Evolutionary conservation across 2,329 filamentous ascomycete species (phyloP).

Genomic region (Hypoxylon sp.): DNA sequence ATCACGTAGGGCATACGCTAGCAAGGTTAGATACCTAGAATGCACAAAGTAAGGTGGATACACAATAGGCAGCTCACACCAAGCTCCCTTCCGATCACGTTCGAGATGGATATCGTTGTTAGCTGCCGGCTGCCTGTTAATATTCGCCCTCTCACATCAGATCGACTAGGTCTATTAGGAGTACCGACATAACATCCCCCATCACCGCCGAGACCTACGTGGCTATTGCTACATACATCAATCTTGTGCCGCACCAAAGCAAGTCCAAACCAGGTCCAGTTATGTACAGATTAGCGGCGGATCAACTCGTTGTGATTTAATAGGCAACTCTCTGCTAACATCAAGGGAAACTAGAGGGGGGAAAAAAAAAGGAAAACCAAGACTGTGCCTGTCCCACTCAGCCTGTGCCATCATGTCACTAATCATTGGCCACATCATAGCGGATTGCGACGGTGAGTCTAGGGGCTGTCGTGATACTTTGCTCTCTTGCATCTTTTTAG

Average conservation of each 20-base stretch:
- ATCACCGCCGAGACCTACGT: constrained; percentile 11
- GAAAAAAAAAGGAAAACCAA: constrained; percentile 17
- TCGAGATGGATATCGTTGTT: constrained; percentile 24
- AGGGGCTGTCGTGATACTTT: constrained; percentile 40
- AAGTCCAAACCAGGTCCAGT: constrained; percentile 7
- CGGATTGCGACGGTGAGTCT: constrained; percentile 30
- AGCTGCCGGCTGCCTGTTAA: constrained; percentile 3
- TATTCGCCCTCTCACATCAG: constrained; percentile 4
- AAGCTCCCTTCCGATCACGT: constrained; percentile 20
- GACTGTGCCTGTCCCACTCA: constrained; percentile 21
- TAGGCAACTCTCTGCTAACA: constrained; percentile 19
- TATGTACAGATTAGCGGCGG: constrained; percentile 10
- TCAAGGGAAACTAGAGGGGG: constrained; percentile 14
- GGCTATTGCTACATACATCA: constrained; percentile 1
- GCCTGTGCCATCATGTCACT: constrained; percentile 31
- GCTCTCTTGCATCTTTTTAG: constrained; percentile 38
- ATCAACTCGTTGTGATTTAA: constrained; percentile 21
- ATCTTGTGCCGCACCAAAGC: constrained; percentile 6
- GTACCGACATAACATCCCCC: not conserved
- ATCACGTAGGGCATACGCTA: constrained; percentile 11
- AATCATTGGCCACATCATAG: constrained; percentile 32
- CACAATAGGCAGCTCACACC: constrained; percentile 42
- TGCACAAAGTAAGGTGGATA: constrained; percentile 5
- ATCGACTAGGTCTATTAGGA: constrained; percentile 7
- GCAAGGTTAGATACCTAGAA: not conserved